Evolutionary conservation across 768 basidiomycete genomes (phyloP).

Genomic region (Mycena galericulata): DNA sequence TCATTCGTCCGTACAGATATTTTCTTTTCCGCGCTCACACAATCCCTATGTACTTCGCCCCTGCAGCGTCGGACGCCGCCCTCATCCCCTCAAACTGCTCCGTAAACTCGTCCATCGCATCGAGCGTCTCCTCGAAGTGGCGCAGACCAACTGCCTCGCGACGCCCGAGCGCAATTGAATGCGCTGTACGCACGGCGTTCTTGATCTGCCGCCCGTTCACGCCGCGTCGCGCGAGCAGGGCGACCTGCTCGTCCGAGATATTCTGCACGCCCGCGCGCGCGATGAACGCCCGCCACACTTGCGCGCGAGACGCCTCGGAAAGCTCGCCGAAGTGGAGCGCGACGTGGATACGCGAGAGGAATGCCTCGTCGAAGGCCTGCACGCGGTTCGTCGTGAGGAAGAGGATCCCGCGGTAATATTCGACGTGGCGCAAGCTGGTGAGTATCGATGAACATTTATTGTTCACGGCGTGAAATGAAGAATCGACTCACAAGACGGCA

Average conservation of each 20-base stretch:
- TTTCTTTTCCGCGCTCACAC: too few species aligned
- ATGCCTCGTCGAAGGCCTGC: slow-evolving; percentile 74
- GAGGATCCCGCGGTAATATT: slow-evolving; percentile 68
- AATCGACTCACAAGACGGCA: slow-evolving; percentile 65
- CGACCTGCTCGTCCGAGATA: slow-evolving; percentile 57
- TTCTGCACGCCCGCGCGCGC: slow-evolving; percentile 45
- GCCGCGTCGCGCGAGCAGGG: slow-evolving; percentile 59
- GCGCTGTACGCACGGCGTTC: slow-evolving; percentile 76
- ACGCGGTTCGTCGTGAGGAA: slow-evolving; percentile 70
- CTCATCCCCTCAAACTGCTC: slow-evolving; percentile 52
- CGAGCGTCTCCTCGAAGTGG: slow-evolving; percentile 69
- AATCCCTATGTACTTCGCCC: too few species aligned
- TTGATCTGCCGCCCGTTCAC: slow-evolving; percentile 78
- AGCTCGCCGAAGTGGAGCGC: slow-evolving; percentile 75
- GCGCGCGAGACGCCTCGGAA: slow-evolving; percentile 60
- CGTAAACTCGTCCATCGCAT: slow-evolving; percentile 73
- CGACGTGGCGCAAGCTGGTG: slow-evolving; percentile 63
- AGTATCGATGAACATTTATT: slow-evolving; percentile 36
- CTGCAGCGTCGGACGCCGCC: too few species aligned
- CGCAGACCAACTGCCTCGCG: slow-evolving; percentile 58
- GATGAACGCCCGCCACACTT: slow-evolving; percentile 76
- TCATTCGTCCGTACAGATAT: too few species aligned
- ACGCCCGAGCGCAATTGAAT: slow-evolving; percentile 64
- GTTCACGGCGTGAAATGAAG: slow-evolving; percentile 13
- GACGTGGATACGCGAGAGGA: slow-evolving; percentile 75